Conservation (phyloP, 768 basidiomycete genomes). For the Termitomyces sp. region DNA sequence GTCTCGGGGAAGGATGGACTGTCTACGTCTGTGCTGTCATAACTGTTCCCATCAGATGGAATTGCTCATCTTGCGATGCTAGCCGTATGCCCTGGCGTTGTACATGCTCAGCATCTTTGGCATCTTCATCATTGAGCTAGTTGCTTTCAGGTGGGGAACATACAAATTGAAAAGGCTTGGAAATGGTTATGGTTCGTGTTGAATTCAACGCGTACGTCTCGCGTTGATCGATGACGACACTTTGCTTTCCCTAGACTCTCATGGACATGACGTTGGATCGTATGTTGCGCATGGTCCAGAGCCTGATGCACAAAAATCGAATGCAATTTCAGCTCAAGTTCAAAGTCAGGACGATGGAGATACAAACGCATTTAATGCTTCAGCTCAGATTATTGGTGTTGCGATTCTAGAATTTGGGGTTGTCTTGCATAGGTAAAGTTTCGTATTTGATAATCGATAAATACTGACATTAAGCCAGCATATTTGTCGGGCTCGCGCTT, state of each 20-base stretch:
- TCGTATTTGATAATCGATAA: neutral
- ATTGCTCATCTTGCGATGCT: neutral
- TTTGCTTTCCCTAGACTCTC: slow-evolving; percentile 40
- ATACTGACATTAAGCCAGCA: neutral
- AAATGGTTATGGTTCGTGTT: slow-evolving; percentile 46
- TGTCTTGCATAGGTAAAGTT: neutral
- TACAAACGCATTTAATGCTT: neutral
- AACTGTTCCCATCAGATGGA: neutral
- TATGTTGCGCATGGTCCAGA: slow-evolving; percentile 64
- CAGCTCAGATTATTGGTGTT: neutral
- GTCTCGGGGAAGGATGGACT: neutral
- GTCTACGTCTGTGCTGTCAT: neutral
- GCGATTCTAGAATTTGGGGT: neutral
- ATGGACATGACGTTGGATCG: slow-evolving; percentile 55
- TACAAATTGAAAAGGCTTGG: slow-evolving; percentile 64
- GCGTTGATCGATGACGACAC: neutral
- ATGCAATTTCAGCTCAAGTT: neutral
- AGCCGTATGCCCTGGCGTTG: slow-evolving; percentile 82
- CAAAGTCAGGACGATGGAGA: neutral
- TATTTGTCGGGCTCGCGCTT: neutral
- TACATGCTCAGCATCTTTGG: slow-evolving; percentile 75
- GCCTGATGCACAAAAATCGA: neutral
- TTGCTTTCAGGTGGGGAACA: slow-evolving; percentile 85
- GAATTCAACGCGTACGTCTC: neutral
- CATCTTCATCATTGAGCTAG: slow-evolving; percentile 81